Conservation (phyloP, 2,329 filamentous ascomycete genomes). For the Laburnicola sp. region DNA sequence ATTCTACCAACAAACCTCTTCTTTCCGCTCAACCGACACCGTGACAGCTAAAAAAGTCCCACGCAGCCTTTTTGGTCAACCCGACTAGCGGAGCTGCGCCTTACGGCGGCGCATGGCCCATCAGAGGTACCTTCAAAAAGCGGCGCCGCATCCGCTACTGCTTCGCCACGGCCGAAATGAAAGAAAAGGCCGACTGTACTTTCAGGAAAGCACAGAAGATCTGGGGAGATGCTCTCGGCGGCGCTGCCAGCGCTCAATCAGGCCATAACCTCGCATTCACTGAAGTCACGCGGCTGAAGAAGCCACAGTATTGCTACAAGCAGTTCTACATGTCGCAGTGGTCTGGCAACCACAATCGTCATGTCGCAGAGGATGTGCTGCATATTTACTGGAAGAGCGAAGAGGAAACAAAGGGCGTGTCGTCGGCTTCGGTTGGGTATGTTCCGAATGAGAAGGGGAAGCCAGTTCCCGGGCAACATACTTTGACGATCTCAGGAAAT, state of each 20-base stretch:
- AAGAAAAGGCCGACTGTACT: not conserved
- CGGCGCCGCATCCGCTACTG: not conserved
- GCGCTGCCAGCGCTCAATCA: not conserved
- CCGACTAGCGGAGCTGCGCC: no score
- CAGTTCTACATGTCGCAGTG: not conserved
- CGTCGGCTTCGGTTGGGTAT: no score
- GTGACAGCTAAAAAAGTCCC: not conserved
- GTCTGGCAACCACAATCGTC: not conserved
- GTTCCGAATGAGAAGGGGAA: no score
- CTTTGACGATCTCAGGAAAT: no score
- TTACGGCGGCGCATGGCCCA: not conserved
- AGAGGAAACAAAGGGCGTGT: no score
- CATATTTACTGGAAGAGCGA: not conserved
- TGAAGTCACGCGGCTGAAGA: not conserved
- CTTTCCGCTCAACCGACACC: not conserved
- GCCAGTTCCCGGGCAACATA: no score
- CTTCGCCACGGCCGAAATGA: not conserved
- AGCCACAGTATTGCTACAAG: not conserved
- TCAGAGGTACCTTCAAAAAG: not conserved
- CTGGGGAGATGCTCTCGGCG: slow-evolving; percentile 1
- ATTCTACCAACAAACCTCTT: no score
- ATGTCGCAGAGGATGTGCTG: not conserved
- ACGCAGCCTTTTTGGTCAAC: no score
- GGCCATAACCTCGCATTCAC: slow-evolving; percentile 4
- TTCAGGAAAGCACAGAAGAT: not conserved